Conservation (phyloP, 2,329 filamentous ascomycete species). For the Pleomassaria siparia region DNA sequence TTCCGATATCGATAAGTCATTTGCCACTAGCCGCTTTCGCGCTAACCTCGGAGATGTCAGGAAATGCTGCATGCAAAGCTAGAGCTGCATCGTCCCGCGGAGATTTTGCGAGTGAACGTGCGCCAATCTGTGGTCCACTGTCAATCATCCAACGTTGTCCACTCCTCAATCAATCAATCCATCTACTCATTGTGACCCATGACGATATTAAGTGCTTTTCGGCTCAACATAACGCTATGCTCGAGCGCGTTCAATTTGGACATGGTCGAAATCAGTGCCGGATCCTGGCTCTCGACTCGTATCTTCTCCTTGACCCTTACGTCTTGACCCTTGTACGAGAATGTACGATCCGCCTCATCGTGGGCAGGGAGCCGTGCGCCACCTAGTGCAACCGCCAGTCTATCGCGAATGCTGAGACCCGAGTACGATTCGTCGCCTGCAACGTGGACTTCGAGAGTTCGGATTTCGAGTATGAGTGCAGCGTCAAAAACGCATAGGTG, state of each 20-base stretch:
- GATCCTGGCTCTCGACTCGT: constrained; percentile 84
- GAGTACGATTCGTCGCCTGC: constrained; percentile 33
- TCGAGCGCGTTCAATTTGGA: constrained; percentile 80
- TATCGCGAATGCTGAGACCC: constrained; percentile 59
- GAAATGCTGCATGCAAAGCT: too few relatives aligned
- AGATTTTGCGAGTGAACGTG: not conserved
- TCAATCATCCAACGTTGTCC: too few relatives aligned
- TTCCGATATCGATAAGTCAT: constrained; percentile 37
- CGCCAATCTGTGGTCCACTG: not conserved
- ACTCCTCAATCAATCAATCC: too few relatives aligned
- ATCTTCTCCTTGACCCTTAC: constrained; percentile 90
- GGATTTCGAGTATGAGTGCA: constrained; percentile 62
- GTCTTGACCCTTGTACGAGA: constrained; percentile 67
- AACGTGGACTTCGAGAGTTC: constrained; percentile 62
- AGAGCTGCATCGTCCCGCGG: too few relatives aligned
- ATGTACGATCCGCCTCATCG: constrained; percentile 73
- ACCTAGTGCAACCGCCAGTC: constrained; percentile 52
- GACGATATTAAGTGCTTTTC: constrained; percentile 72
- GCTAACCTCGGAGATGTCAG: constrained; percentile 7
- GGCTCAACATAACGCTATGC: constrained; percentile 69
- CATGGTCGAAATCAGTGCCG: constrained; percentile 77
- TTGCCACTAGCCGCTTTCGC: constrained; percentile 20
- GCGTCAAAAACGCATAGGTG: constrained; percentile 60
- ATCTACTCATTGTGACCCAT: constrained; percentile 64
- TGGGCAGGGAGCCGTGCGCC: constrained; percentile 45